Conservation (phyloP, 495 filamentous ascomycete species). For the Penicillium paradoxum region DNA sequence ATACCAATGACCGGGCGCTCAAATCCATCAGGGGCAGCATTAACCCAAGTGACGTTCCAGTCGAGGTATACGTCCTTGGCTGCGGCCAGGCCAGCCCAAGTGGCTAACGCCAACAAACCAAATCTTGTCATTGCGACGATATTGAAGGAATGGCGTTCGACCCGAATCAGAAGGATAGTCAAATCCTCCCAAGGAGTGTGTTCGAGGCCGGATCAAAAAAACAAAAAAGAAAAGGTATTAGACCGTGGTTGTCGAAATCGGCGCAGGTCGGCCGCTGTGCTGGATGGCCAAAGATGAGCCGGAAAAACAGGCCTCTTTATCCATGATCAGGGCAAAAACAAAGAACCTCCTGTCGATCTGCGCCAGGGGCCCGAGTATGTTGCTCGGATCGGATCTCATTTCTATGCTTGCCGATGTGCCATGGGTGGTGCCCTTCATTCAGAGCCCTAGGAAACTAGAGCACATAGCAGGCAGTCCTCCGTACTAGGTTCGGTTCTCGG, state of each 20-base stretch:
- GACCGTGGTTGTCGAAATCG: slow-evolving; percentile 15
- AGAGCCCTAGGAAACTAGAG: slow-evolving; percentile 5
- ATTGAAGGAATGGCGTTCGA: slow-evolving; percentile 19
- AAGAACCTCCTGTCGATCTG: slow-evolving; percentile 11
- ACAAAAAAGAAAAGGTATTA: not conserved
- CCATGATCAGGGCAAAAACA: not conserved
- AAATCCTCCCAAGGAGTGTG: slow-evolving; percentile 16
- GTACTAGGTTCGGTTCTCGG: not conserved
- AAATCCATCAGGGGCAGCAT: slow-evolving; percentile 72
- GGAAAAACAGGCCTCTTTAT: slow-evolving; percentile 11
- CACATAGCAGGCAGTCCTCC: not conserved
- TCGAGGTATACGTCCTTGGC: slow-evolving; percentile 42
- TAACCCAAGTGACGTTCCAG: slow-evolving; percentile 79
- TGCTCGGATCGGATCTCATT: not conserved
- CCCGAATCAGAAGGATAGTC: slow-evolving; percentile 13
- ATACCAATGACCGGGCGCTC: slow-evolving; percentile 72
- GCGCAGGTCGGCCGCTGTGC: slow-evolving; percentile 13
- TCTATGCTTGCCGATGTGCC: slow-evolving; percentile 2
- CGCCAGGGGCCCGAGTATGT: slow-evolving; percentile 19
- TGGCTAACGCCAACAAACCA: slow-evolving; percentile 20
- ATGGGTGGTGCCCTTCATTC: slow-evolving; percentile 12
- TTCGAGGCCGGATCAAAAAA: slow-evolving; percentile 7
- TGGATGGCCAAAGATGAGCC: not conserved
- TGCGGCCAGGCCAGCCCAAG: slow-evolving; percentile 18
- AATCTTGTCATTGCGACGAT: slow-evolving; percentile 18